These are phyloP conservation scores for Coemansia sp. DNA, from an alignment of 192 early-diverging fungal genomes.

Conservation along the genomic window DNA sequence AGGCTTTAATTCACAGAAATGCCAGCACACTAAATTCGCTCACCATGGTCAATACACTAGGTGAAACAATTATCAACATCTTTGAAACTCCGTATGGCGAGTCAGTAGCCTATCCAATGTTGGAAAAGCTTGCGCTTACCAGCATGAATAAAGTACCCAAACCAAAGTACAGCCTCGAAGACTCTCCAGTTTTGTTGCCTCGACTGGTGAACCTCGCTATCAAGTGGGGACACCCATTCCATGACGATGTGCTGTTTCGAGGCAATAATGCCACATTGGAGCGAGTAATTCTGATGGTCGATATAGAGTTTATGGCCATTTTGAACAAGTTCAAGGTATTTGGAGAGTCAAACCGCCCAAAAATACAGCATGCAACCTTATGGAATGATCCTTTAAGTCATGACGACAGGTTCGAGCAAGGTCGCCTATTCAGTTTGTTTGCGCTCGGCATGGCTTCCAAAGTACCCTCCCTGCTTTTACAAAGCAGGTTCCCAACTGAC, in stretches of 20 bases:
- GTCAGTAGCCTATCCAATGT: neutral
- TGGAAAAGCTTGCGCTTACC: neutral
- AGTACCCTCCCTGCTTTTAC: neutral
- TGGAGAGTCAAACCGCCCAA: neutral
- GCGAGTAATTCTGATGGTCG: neutral
- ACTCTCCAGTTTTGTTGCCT: conserved; percentile 1
- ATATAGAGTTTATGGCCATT: neutral
- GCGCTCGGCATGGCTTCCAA: neutral
- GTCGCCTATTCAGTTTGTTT: neutral
- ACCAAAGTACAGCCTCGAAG: neutral
- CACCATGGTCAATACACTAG: neutral
- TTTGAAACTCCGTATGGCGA: neutral
- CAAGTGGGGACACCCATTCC: conserved; percentile 2
- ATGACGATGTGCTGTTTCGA: conserved; percentile 10
- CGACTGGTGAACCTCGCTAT: neutral
- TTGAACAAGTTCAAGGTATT: neutral
- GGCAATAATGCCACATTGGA: neutral
- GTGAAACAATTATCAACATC: neutral
- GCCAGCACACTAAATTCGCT: neutral
- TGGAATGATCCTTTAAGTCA: neutral
- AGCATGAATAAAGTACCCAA: neutral
- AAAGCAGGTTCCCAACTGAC: neutral
- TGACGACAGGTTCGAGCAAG: neutral
- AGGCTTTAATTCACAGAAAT: conserved; percentile 1
- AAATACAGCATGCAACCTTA: neutral